Evolutionary conservation across 768 basidiomycete genomes (phyloP), one percentile per base, ranked within the genome.

Genomic region (Symmetrospora coprosmae): DNA sequence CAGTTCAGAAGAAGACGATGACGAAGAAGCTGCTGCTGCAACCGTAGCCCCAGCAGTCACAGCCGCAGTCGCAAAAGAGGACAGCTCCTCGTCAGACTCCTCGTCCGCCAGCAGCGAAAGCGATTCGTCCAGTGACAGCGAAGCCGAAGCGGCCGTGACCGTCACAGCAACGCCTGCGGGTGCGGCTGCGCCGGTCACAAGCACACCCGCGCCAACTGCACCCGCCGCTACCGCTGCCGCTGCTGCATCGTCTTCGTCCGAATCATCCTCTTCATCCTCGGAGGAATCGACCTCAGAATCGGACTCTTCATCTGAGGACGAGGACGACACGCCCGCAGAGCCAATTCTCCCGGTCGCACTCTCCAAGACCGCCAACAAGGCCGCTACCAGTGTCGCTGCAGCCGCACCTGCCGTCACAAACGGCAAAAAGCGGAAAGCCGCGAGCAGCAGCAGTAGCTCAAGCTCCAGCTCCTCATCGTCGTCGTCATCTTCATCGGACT

Each of bases 361-460:
- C 46, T 49, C 59, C 53, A 45, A 50, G 3, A 45, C 56, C 2
- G n/a, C 23, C 19, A 23, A 30, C 25, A 34, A 56, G 7, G 38
- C 55, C 30, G 40, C 31, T 31, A 21, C 38, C 9, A 40, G 58
- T 38, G 27, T 49, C 16, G 19, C 60, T 43, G 51, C 40, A 59
- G 28, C 62, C 34, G 11, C 47, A 17, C 25, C 41, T 23, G 35
- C 25, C 28, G 34, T 21, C 8, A n/a, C 30, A 19, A 47, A 51
- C 14, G 65, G 33, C 51, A 71, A 69, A 53, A 73, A 74, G 58
- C 62, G 66, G 41, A 70, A 73, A 60, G 43, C 67, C 25, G 67
- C 63, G 25, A 56, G 61, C 19, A 65, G 64, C 30, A 65, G 59
- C 28, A 43, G 46, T 41, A 66, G 64, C 55, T 39, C 37, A 19